Evolutionary conservation across 2,329 filamentous ascomycete genomes (phyloP), one percentile per base, ranked within the genome.

Genomic region (Aspergillus udagawae): DNA sequence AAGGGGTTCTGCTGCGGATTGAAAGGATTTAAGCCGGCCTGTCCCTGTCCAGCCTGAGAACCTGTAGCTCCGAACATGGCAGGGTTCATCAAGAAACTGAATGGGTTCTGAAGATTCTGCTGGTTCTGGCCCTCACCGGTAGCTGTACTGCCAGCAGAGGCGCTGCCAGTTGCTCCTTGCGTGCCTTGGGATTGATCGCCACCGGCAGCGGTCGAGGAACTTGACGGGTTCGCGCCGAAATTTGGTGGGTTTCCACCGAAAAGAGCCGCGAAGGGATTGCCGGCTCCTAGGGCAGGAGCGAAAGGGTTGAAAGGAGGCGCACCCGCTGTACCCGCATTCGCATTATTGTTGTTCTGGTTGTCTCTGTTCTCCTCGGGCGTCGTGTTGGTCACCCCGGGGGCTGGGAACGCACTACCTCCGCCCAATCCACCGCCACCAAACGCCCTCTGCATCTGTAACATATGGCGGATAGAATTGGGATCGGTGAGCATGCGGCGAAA

Each of bases 401-500:
- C 93, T 12, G 94, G 92, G 71, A 99, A 97, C 4, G 85, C 80
- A 47, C 70, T 67, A 45, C 75, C 78, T 54, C 76, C 80, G 51
- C 78, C 79, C 55, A 70, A 73, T 55, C 81, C 83, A 48, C 79
- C 82, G 77, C 73, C 71, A 51, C 77, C 76, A 78, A 87, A 84
- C 56, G 77, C 75, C 58, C 89, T 83, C 70, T 92, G 89, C 86
- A 97, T 88, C 60, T 91, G 86, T 67, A 91, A 85, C 67, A 92
- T 91, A 72, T 90, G 86, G 57, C 91, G 83, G 63, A 99, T 84
- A 66, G 91, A 86, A 48, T 91, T 85, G 3, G 94, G 94, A 70
- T 95, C 92, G 60, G 91, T 93, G 82, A 99, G 88, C 89, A 97
- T 94, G 52, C 89, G 83, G 67, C 94, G 85, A 77, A 97, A 92